Evolutionary conservation across 225 moss, liverwort and hornwort genomes (phyloP).

Genomic region (Takakia lepidozioides): DNA sequence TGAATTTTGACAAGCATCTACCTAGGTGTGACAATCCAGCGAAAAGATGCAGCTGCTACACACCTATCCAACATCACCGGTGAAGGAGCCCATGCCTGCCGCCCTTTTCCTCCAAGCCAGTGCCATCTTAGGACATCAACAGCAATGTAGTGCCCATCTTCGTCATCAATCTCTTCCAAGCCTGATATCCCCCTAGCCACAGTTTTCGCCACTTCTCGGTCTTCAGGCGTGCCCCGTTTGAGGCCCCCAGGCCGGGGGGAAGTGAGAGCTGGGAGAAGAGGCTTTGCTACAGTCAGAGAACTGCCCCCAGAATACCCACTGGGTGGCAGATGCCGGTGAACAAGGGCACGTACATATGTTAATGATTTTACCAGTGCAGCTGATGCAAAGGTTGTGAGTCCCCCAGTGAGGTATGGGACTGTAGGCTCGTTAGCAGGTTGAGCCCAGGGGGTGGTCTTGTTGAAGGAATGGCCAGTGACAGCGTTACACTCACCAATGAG

Average conservation of each 20-base stretch:
- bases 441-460: slow-evolving; percentile 61
- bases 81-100: slow-evolving; percentile 89
- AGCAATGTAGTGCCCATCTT: slow-evolving; percentile 62
- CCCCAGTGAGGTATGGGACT: slow-evolving; percentile 58
- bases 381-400: slow-evolving; percentile 84
- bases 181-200: slow-evolving; percentile 59
- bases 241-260: slow-evolving; percentile 67
- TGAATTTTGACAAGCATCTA: too few species aligned
- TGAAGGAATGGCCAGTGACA: slow-evolving; percentile 54
- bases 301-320: slow-evolving; percentile 56
- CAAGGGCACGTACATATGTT: slow-evolving; percentile 89
- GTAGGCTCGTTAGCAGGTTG: slow-evolving; percentile 57
- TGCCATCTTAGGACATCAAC: slow-evolving; percentile 85
- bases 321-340: slow-evolving; percentile 71
- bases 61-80: slow-evolving; percentile 99
- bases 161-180: slow-evolving; percentile 65
- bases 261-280: slow-evolving; percentile 64
- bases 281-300: slow-evolving; percentile 57
- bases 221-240: slow-evolving; percentile 61
- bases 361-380: slow-evolving; percentile 84
- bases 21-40: too few species aligned
- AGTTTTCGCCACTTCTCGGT: slow-evolving; percentile 71
- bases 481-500: slow-evolving; percentile 95
- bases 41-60: slow-evolving; percentile 8
- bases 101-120: slow-evolving; percentile 79